Base-by-base conservation (phyloP, 345 rosid genomes). In the Populus pruinosa region DNA sequence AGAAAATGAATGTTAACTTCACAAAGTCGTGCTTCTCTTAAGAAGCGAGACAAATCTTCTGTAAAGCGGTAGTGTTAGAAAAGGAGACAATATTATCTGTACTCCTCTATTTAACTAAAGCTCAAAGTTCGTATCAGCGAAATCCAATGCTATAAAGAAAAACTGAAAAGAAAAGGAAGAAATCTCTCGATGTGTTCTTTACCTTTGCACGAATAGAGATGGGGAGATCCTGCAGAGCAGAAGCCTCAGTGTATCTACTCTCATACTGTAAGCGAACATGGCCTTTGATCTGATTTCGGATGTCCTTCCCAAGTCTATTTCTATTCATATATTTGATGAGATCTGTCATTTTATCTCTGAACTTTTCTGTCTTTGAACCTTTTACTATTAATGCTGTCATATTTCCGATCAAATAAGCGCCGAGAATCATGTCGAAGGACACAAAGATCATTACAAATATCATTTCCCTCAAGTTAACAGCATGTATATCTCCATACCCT, bases 401-500 rank as follows among this genome's bases (percentile, higher is more conserved):
- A 86, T 96, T 96, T 83, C 99, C 99, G 41, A 93, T 91, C 79
- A 96, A 84, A 84, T 96, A 96, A 18, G 99, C 98, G 70, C 99
- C 95, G 9, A 96, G 94, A 87, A 96, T 85, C 99, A 96, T 96
- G 83, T 96, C 99, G 59, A 96, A 90, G 9, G 99, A 96, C 72
- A 93, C 94, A 81, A 84, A 96, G 56, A 89, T 79, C 99, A 96
- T 96, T 72, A 93, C 71, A 38, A 96, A 96, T 84, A 96, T 91
- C 99, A 96, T 96, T 86, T 96, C 99, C 87, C 99, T 91, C 72
- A 92, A 2, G 78, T 96, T 96, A 78, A 96, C 97, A 4, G 99
- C 99, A 69, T 93, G 99, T 80, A 96, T 88, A 63, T 96, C 99
- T 88, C 99, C 99, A 86, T 96, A 96, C 31, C 99, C 99, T 96